These are phyloP conservation scores for Talaromyces ruber DNA, from an alignment of 495 filamentous ascomycete genomes.

Conservation along the genomic window DNA sequence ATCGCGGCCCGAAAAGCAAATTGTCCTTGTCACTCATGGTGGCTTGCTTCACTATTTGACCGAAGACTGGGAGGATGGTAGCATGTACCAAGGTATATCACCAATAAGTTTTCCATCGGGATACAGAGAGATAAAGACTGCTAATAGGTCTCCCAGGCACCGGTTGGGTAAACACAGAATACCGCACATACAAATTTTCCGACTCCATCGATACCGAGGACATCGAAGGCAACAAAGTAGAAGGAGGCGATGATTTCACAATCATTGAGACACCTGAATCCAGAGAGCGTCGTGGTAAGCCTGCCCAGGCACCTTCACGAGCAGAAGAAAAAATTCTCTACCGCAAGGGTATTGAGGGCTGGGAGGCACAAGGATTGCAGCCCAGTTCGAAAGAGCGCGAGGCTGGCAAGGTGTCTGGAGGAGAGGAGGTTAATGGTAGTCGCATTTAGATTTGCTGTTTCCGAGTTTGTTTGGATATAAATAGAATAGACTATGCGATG, in stretches of 20 bases:
- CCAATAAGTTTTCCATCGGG: background rate
- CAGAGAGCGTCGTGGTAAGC: conserved; percentile 45
- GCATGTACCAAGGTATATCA: conserved; percentile 42
- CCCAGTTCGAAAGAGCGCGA: conserved; percentile 33
- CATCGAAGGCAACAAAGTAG: conserved; percentile 22
- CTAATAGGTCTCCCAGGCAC: conserved; percentile 41
- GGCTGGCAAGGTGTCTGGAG: conserved; percentile 24
- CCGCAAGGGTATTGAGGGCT: conserved; percentile 31
- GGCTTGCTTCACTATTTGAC: conserved; percentile 72
- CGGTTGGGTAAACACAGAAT: conserved; percentile 81
- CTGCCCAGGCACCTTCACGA: conserved; percentile 23
- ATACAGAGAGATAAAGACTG: background rate
- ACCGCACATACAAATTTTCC: conserved; percentile 63
- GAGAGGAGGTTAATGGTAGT: conserved; percentile 26
- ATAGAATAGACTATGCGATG: background rate
- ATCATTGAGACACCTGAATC: conserved; percentile 57
- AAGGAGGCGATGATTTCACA: conserved; percentile 49
- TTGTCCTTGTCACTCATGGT: conserved; percentile 70
- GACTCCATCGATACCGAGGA: conserved; percentile 30
- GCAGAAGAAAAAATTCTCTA: conserved; percentile 31
- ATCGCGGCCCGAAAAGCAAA: conserved; percentile 42
- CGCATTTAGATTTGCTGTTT: conserved; percentile 8
- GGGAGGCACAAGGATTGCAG: conserved; percentile 36
- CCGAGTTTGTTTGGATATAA: background rate
- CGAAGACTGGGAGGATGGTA: conserved; percentile 66